A percentile compares a stretch with the other conserved stretches of the same genome.
These are phyloP conservation scores for Plasmodium cynomolgi DNA, from an alignment of 169 alveolate species.

Conservation along the genomic window DNA sequence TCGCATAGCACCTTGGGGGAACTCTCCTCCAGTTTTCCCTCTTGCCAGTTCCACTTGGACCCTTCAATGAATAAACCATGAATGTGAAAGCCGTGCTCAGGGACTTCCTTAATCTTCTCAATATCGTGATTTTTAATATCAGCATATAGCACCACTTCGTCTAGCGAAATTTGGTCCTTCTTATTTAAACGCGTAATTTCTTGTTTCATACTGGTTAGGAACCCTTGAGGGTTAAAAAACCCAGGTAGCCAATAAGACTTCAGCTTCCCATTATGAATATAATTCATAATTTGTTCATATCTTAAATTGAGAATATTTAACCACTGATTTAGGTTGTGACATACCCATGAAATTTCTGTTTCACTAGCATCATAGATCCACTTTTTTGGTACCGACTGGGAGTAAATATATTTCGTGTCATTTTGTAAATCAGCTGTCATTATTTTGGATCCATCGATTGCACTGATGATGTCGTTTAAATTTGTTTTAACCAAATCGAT, in stretches of 20 bases:
- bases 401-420: slow-evolving; percentile 90
- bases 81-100: slow-evolving; percentile 92
- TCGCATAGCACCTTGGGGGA: slow-evolving; percentile 88
- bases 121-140: slow-evolving; percentile 86
- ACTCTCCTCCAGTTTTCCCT: slow-evolving; percentile 93
- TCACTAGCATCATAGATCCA: slow-evolving; percentile 98
- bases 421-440: slow-evolving; percentile 95
- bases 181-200: slow-evolving; percentile 93
- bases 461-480: slow-evolving; percentile 91
- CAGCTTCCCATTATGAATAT: slow-evolving; percentile 94
- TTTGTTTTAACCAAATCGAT: slow-evolving; percentile 92
- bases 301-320: slow-evolving; percentile 94
- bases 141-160: slow-evolving; percentile 94
- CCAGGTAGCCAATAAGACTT: slow-evolving; percentile 94
- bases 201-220: slow-evolving; percentile 96
- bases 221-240: slow-evolving; percentile 96
- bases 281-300: slow-evolving; percentile 92
- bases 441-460: slow-evolving; percentile 95
- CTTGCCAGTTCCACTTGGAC: slow-evolving; percentile 94
- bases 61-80: slow-evolving; percentile 97
- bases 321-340: slow-evolving; percentile 96
- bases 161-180: slow-evolving; percentile 94
- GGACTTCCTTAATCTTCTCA: slow-evolving; percentile 86
- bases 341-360: slow-evolving; percentile 97
- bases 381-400: slow-evolving; percentile 91